phyloP scores from a whole-genome alignment of 2,329 filamentous ascomycete genomes.

The Claviceps sp. region DNA sequence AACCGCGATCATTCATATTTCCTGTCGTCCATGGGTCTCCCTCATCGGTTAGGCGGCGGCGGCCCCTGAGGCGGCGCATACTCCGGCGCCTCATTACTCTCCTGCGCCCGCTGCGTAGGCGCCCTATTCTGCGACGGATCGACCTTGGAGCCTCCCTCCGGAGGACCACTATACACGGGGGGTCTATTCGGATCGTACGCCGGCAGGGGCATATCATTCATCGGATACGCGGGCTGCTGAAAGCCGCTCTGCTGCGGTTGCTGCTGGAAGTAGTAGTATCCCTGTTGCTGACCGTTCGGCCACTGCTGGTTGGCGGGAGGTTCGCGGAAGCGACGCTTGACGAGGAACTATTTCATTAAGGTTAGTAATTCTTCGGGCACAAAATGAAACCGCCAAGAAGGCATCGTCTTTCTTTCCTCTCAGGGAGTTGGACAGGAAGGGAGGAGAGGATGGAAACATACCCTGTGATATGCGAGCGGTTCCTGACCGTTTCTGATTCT shows the following conservation, averaged over 20 bases:
- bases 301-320: constrained; percentile 11
- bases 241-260: constrained; percentile 7
- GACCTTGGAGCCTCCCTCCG: constrained; percentile 36
- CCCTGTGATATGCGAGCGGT: constrained; percentile 58
- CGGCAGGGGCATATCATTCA: constrained; percentile 40
- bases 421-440: not conserved
- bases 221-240: constrained; percentile 23
- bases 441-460: constrained; percentile 21
- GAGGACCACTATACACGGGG: constrained; percentile 38
- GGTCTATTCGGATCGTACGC: constrained; percentile 46
- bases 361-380: not conserved
- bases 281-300: constrained; percentile 15
- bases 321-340: constrained; percentile 22
- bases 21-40: not conserved
- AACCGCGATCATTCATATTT: too few relatives aligned
- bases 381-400: not conserved
- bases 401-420: not conserved
- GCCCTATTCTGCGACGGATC: constrained; percentile 34
- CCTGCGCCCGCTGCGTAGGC: constrained; percentile 12
- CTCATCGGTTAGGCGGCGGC: constrained; percentile 20
- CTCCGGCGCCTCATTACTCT: constrained; percentile 11
- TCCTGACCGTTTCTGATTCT: constrained; percentile 52
- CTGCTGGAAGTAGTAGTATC: constrained; percentile 12
- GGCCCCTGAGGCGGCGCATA: constrained; percentile 35
- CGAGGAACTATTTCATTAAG: constrained; percentile 31